These are phyloP conservation scores for Trypanosoma lewisi DNA, from an alignment of 208 protist genomes.

Conservation along the genomic window DNA sequence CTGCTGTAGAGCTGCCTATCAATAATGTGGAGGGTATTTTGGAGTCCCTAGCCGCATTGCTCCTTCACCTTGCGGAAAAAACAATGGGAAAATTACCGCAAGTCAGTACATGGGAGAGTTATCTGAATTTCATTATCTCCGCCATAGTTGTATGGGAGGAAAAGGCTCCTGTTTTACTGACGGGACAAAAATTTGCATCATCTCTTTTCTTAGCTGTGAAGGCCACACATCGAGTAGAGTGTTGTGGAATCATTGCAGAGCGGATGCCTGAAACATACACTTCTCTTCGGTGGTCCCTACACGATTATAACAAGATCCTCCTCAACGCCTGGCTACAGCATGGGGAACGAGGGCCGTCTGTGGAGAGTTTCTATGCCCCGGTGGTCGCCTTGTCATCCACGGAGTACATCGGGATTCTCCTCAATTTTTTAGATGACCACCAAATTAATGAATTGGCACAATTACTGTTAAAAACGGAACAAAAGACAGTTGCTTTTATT, in stretches of 20 bases:
- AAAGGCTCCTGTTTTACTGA: neutral
- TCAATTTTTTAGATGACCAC: slow-evolving; percentile 7
- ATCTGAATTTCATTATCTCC: slow-evolving; percentile 11
- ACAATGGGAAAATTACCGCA: neutral
- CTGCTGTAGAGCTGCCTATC: neutral
- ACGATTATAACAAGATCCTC: slow-evolving; percentile 12
- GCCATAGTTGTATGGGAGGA: neutral
- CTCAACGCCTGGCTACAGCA: slow-evolving; percentile 26
- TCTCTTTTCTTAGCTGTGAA: slow-evolving; percentile 15
- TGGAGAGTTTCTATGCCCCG: slow-evolving; percentile 13
- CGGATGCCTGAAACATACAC: slow-evolving; percentile 10
- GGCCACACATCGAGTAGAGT: slow-evolving; percentile 18
- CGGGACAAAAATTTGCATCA: slow-evolving; percentile 5
- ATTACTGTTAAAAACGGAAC: slow-evolving; percentile 4
- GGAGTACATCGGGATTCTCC: slow-evolving; percentile 13
- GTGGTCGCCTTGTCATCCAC: neutral
- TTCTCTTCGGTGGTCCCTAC: neutral
- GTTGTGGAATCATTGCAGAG: slow-evolving; percentile 12
- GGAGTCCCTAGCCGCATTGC: slow-evolving; percentile 6
- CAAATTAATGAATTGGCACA: slow-evolving; percentile 5
- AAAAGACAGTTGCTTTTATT: neutral
- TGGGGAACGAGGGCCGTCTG: neutral
- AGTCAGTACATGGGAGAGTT: slow-evolving; percentile 12
- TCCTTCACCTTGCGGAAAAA: neutral
- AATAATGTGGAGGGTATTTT: neutral